A percentile compares a stretch with the other conserved stretches of the same genome.
phyloP scores from a whole-genome alignment of 2,329 filamentous ascomycete species.

The Alternaria ventricosa region DNA sequence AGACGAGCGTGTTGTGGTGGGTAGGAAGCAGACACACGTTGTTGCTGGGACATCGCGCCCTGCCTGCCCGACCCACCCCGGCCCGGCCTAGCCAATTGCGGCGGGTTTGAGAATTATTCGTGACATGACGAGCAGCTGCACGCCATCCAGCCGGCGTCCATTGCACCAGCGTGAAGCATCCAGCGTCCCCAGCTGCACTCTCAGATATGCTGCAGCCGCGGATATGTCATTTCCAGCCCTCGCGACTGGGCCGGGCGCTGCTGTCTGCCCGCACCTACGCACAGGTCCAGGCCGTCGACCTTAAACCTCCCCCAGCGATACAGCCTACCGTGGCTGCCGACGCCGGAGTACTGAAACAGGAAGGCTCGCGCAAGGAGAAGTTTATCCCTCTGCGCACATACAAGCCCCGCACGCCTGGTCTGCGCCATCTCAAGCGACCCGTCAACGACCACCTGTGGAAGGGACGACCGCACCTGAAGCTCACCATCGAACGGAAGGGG shows the following conservation, averaged over 20 bases:
- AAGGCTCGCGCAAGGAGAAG: constrained; percentile 40
- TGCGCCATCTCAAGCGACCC: constrained; percentile 87
- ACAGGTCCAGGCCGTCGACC: constrained; percentile 50
- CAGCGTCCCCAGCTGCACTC: constrained; percentile 15
- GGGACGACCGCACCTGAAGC: constrained; percentile 77
- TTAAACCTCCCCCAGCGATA: constrained; percentile 37
- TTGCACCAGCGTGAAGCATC: constrained; percentile 23
- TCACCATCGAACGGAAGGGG: constrained; percentile 92
- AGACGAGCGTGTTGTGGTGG: constrained; percentile 24
- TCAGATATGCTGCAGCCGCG: constrained; percentile 69
- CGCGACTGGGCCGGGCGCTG: constrained; percentile 57
- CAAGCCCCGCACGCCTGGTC: constrained; percentile 89
- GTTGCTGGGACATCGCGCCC: constrained; percentile 22
- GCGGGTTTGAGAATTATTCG: constrained; percentile 40
- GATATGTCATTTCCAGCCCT: constrained; percentile 62
- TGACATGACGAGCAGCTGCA: constrained; percentile 29
- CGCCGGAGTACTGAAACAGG: constrained; percentile 25
- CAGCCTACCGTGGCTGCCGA: constrained; percentile 45
- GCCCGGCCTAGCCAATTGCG: constrained; percentile 32
- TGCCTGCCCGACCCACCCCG: constrained; percentile 19
- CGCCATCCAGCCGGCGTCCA: constrained; percentile 24
- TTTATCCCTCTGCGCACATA: constrained; percentile 75
- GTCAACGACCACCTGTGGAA: constrained; percentile 98
- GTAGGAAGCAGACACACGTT: constrained; percentile 18
- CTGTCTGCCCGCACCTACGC: constrained; percentile 61